A percentile compares a stretch with the other conserved stretches of the same genome.
Evolutionary conservation across 306 rosid genomes (phyloP).

Genomic region (Lathyrus oleraceus): DNA sequence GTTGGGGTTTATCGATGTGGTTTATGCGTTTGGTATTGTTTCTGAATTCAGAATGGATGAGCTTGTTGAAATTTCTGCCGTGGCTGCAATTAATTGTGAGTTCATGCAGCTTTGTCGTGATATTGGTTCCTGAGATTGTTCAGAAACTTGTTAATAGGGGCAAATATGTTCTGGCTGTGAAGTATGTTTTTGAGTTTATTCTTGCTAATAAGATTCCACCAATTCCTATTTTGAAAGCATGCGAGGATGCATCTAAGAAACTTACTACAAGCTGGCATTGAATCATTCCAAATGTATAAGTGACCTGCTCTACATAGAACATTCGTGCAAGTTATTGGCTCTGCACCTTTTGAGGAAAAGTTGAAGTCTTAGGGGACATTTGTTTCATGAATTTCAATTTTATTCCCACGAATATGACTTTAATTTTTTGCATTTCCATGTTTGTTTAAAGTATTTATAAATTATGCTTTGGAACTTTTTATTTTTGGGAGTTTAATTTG

Average conservation of each 20-base stretch:
- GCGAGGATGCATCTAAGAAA: constrained; percentile 54
- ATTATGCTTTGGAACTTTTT: no score
- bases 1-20: constrained; percentile 63
- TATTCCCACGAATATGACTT: no score
- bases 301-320: no score
- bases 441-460: no score
- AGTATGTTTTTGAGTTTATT: constrained; percentile 62
- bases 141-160: constrained; percentile 58
- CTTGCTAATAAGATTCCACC: constrained; percentile 71
- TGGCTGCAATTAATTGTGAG: constrained; percentile 47
- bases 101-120: constrained; percentile 49
- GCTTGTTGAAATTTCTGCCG: constrained; percentile 48
- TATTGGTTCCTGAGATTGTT: constrained; percentile 54
- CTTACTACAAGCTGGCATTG: constrained; percentile 31
- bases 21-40: constrained; percentile 58
- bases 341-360: no score
- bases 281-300: no score
- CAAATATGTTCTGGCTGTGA: constrained; percentile 64
- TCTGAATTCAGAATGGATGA: constrained; percentile 54
- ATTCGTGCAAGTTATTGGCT: no score
- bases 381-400: no score
- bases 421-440: no score
- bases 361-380: no score
- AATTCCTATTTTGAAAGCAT: constrained; percentile 62
- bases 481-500: no score